These are phyloP conservation scores for Silene conica DNA, from an alignment of 148 eudicot species.

Conservation along the genomic window DNA sequence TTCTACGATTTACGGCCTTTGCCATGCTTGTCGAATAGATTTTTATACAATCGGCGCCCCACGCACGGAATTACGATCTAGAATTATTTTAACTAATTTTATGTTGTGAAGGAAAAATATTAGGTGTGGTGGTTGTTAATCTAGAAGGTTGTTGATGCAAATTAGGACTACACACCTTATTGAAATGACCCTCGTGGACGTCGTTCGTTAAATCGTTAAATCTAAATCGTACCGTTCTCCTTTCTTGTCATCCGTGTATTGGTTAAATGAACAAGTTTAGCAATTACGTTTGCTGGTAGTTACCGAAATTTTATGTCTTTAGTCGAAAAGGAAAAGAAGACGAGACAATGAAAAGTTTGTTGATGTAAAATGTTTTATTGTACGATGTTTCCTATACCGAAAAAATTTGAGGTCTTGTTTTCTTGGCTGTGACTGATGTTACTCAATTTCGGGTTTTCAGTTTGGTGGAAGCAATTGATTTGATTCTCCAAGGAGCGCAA, in stretches of 20 bases:
- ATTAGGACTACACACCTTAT: not conserved
- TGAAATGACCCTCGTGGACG: not conserved
- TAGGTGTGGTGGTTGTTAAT: constrained; percentile 13
- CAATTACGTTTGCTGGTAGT: not conserved
- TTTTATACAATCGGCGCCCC: no score
- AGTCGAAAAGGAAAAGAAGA: not conserved
- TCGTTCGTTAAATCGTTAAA: constrained; percentile 1
- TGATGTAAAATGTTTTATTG: not conserved
- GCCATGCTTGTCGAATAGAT: not conserved
- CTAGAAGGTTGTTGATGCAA: constrained; percentile 7
- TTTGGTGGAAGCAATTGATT: constrained; percentile 67
- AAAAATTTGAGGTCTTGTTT: not conserved
- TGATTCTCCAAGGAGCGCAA: constrained; percentile 69
- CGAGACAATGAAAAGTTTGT: not conserved
- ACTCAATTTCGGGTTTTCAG: constrained; percentile 31
- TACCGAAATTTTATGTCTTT: no score
- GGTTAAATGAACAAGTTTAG: not conserved
- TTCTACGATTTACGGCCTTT: not conserved
- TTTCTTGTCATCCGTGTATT: constrained; percentile 1
- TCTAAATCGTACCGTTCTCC: not conserved
- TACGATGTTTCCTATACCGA: not conserved
- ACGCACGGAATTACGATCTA: constrained; percentile 4
- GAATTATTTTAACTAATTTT: not conserved
- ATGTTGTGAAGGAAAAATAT: not conserved
- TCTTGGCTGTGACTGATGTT: constrained; percentile 2